Evolutionary conservation across 768 basidiomycete species (phyloP), one percentile per base, ranked within the genome.

Genomic region (Neoboletus subvelutipes): DNA sequence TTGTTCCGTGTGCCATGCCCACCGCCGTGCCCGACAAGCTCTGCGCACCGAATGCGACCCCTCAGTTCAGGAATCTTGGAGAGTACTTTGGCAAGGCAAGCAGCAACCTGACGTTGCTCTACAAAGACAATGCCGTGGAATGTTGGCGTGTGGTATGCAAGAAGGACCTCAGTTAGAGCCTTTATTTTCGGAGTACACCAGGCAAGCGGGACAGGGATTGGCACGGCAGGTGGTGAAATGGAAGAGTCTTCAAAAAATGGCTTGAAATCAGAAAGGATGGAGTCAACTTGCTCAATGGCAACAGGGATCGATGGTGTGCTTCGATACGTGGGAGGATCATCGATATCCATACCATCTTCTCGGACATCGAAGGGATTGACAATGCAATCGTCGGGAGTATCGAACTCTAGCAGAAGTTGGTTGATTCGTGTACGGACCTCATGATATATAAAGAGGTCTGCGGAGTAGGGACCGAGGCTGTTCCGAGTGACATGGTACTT

Each of bases 81-180:
- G 5, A 96, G 75, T 31, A 93, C 69, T 63, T 76, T 82, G 2
- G 88, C 80, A 15, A 96, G 78, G 45, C 83, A 83, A 18, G 80
- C 75, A 2, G 92, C 93, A 17, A 88, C 79, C 61, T 93, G 90
- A 11, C 93, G 82, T 66, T 92, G 91, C 58, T 92, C 85, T 18
- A 92, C 92, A 68, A 96, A 96, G 43, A 95, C 78, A 59, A 95
- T 94, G 20, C 83, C 84, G 64, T 93, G 92, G 65, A 94, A 92
- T 15, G 78, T 71, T 2, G 69, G 63, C 13, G 79, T 79, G 49
- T 81, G 72, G 64, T 85, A 78, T 34, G 75, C 75, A 33, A 82
- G 71, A 26, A 95, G 77, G 46, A 87, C 73, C 20, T 85, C 80
- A 17, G 86, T 76, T 36, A 95, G 80, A 4, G 74, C 75, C 46